These are phyloP conservation scores for Metarhizium brunneum DNA, from an alignment of 2,329 filamentous ascomycete genomes.

Conservation along the genomic window DNA sequence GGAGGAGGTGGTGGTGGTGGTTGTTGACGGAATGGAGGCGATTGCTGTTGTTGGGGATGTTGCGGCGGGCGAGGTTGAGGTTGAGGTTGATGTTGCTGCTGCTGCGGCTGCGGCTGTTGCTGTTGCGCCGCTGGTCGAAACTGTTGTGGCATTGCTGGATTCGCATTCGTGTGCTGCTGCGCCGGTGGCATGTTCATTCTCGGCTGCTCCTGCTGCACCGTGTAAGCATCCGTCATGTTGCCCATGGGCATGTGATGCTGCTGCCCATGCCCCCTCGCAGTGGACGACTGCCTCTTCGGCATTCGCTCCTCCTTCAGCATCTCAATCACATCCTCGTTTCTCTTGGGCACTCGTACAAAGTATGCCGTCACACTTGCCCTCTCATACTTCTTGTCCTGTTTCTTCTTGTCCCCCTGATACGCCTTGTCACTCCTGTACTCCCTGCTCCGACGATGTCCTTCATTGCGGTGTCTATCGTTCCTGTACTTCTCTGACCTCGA, in stretches of 20 bases:
- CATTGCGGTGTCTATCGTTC: constrained; percentile 2
- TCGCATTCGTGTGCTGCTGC: neutral
- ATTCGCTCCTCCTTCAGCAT: constrained; percentile 16
- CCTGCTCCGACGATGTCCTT: neutral
- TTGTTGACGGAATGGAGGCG: neutral
- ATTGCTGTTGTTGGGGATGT: neutral
- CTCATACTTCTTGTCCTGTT: constrained; percentile 24
- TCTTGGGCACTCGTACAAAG: constrained; percentile 31
- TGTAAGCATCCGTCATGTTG: neutral
- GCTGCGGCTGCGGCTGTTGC: neutral
- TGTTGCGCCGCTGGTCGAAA: neutral
- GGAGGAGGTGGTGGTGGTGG: neutral
- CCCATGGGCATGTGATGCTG: neutral
- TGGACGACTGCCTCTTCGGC: neutral
- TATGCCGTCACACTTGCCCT: constrained; percentile 34
- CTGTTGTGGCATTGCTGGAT: neutral
- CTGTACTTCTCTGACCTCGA: constrained; percentile 1
- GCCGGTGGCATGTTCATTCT: neutral
- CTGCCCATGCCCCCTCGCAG: neutral
- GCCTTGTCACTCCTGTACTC: constrained; percentile 1
- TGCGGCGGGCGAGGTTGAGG: neutral
- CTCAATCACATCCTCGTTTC: constrained; percentile 17
- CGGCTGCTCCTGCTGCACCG: neutral
- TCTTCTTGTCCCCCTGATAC: constrained; percentile 11
- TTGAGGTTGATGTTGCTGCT: neutral